These are phyloP conservation scores for Westerdykella sp. DNA, from an alignment of 2,329 filamentous ascomycete species.

Conservation along the genomic window DNA sequence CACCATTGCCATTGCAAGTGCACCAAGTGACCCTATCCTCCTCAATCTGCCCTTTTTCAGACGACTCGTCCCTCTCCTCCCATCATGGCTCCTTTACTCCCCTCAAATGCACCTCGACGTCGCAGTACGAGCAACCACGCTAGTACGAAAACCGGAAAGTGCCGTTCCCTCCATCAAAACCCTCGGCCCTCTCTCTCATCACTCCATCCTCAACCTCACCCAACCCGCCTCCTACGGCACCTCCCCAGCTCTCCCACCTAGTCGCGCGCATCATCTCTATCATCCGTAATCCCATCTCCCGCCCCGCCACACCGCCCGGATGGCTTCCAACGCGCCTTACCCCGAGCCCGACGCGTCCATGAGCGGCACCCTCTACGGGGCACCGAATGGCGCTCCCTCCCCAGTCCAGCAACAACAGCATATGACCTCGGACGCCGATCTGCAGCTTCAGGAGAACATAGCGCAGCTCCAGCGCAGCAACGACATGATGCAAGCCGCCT, in stretches of 20 bases:
- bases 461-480: constrained; percentile 28
- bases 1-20: constrained; percentile 8
- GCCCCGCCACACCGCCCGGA: constrained; percentile 17
- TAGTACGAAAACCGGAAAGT: constrained; percentile 31
- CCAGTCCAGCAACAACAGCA: constrained; percentile 26
- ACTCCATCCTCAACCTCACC: constrained; percentile 6
- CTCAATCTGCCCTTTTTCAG: too few relatives aligned
- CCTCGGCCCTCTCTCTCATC: constrained; percentile 7
- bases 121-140: constrained; percentile 16
- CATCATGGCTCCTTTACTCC: constrained; percentile 8
- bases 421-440: constrained; percentile 26
- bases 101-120: constrained; percentile 6
- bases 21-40: constrained; percentile 1
- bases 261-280: not conserved
- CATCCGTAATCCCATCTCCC: constrained; percentile 7
- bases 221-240: not conserved
- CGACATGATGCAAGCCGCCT: constrained; percentile 26
- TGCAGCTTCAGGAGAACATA: constrained; percentile 31
- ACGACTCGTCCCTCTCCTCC: constrained; percentile 3
- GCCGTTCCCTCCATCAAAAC: constrained; percentile 18
- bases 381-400: constrained; percentile 30
- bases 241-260: not conserved
- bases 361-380: constrained; percentile 30
- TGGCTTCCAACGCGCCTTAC: constrained; percentile 27
- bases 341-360: constrained; percentile 31